A percentile compares a stretch with the other conserved stretches of the same genome.
Evolutionary conservation across 2,329 filamentous ascomycete genomes (phyloP).

Genomic region (Dryadomyces quercus-mongolicae): DNA sequence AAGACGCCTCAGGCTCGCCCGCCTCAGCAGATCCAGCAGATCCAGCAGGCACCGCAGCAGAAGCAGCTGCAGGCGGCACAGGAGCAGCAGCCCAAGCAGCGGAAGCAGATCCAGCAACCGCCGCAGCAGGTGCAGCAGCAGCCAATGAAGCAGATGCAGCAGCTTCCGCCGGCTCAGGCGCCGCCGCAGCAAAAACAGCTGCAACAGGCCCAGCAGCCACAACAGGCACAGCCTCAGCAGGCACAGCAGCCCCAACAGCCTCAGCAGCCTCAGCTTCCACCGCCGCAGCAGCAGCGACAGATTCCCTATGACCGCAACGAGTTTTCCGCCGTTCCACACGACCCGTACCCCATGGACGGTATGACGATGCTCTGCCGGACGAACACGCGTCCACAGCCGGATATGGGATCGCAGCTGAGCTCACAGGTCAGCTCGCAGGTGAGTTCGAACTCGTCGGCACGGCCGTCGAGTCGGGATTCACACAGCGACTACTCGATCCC

Average conservation of each 20-base stretch:
- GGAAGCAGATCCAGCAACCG: background rate
- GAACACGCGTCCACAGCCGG: constrained; percentile 19
- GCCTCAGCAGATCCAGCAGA: constrained; percentile 9
- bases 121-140: background rate
- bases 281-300: constrained; percentile 14
- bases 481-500: constrained; percentile 85
- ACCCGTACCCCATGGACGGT: constrained; percentile 86
- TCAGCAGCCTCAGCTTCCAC: constrained; percentile 14
- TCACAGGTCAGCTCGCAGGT: constrained; percentile 41
- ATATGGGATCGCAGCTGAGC: constrained; percentile 31
- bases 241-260: constrained; percentile 12
- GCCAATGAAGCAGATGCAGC: background rate
- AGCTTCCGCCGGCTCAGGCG: background rate
- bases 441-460: constrained; percentile 41
- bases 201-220: background rate
- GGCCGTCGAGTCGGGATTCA: constrained; percentile 76
- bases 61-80: constrained; percentile 14
- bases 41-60: background rate
- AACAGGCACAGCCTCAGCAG: background rate
- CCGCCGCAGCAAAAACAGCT: background rate
- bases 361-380: constrained; percentile 96
- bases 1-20: constrained; percentile 14
- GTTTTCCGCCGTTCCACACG: constrained; percentile 66
- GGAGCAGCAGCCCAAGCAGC: constrained; percentile 13
- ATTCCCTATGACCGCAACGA: constrained; percentile 38